Base-by-base conservation (phyloP, 768 basidiomycete genomes). In the Tubosaeta sp. region DNA sequence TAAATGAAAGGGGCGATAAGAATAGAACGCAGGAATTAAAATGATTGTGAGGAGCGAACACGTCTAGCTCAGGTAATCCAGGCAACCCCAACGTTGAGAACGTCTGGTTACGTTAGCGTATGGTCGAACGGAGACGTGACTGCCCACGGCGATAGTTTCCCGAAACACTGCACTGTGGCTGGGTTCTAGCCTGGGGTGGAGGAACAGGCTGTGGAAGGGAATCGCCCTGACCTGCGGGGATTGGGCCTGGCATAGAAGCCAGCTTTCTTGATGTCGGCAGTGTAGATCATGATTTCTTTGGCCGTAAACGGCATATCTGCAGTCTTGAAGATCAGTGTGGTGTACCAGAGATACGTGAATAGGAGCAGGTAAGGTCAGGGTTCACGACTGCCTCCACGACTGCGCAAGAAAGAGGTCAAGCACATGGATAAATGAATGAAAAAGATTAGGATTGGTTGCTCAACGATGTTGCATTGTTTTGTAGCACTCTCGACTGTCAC, bases 171-270 rank as follows among this genome's bases (percentile, higher is more conserved):
- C 0, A 54, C 48, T 5, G 73, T 70, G 40, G 78, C 78, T 21
- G 85, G 76, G 46, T 79, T 77, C 83, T 85, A 45, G 2, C n/a
- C 30, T 8, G 35, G 18, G 13, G 6, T 13, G 12, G 8, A 35
- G 8, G 34, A n/a, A 35, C 34, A 18, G 31, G 31, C 34, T 35
- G 42, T 25, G n/a, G 0, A 59, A 47, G 46, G 14, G 1, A 11
- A 45, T 44, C 2, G 42, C 52, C 58, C 39, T 54, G 76, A 76
- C 52, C 73, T 67, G 7, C 74, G 69, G 0, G 66, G 58, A 54
- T 81, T 80, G 52, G 80, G 81, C 2, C 80, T 78, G 43, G 76
- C 69, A 59, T 74, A 81, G 22, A 71, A 71, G 0, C 74, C 76
- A 5, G 65, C 69, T 16, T 74, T 67, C 54, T 73, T 71, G 39